These are phyloP conservation scores for Symbiodinium pilosum DNA, from an alignment of 73 alveolate species.

Conservation along the genomic window DNA sequence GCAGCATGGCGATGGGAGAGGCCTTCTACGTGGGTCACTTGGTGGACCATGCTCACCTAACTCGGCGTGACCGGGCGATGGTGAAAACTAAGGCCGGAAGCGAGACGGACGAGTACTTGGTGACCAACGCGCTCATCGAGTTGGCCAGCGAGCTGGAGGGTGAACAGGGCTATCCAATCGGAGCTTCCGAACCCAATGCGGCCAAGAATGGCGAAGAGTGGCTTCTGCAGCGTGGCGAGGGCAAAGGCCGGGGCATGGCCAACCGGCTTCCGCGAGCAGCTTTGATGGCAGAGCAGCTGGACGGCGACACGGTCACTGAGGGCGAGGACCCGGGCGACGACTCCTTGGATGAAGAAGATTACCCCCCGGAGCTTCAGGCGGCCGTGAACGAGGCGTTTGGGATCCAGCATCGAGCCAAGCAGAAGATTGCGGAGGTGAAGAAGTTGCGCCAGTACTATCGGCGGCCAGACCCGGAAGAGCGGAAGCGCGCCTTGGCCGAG, in stretches of 20 bases:
- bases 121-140: too few relatives aligned
- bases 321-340: background rate
- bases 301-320: background rate
- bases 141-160: too few relatives aligned
- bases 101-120: too few relatives aligned
- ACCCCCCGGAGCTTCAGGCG: conserved; percentile 4
- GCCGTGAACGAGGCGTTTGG: conserved; percentile 42
- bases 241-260: background rate
- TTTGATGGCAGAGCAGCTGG: background rate
- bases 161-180: too few relatives aligned
- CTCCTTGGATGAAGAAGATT: background rate
- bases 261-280: background rate
- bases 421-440: conserved; percentile 11
- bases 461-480: conserved; percentile 24
- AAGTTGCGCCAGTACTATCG: conserved; percentile 35
- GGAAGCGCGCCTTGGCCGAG: background rate
- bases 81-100: too few relatives aligned
- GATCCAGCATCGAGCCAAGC: conserved; percentile 29
- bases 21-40: too few relatives aligned
- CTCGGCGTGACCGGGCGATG: too few relatives aligned
- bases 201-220: too few relatives aligned
- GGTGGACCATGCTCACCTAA: too few relatives aligned
- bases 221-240: too few relatives aligned
- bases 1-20: too few relatives aligned
- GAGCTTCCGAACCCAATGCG: too few relatives aligned